Base-by-base conservation (phyloP, 345 rosid genomes). In the Viola odorata region DNA sequence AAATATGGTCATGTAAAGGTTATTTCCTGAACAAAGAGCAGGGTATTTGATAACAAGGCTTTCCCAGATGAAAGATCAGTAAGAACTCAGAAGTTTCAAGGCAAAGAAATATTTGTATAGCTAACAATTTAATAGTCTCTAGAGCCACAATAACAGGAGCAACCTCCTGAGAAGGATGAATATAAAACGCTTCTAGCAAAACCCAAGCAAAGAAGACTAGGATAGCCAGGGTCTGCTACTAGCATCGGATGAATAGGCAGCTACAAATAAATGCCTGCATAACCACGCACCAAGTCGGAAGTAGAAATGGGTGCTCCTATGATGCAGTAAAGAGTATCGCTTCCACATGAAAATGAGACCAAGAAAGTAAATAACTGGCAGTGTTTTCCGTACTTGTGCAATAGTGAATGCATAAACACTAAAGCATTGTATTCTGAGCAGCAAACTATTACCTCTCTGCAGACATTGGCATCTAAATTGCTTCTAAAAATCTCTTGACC, bases 401-500 rank as follows among this genome's bases (percentile, higher is more conserved):
- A 8, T 38, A 39, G 39, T 50, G 12, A 16, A 42, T 49, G 40
- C 12, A 36, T 13, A 15, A 41, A 2, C 2, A 23, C 1, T 23
- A 0, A 23, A 23, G 1, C 1, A 23, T 23, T 23, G 1, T 50
- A 40, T 41, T 52, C 36, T 49, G 37, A 58, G 32, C 32, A 23
- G 32, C 12, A 16, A 49, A 38, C 13, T 32, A 16, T 73, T 80
- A 90, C 99, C 92, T 94, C 89, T 86, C 84, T 79, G 80, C 97
- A 90, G 74, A 90, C 80, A 61, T 66, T 75, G 61, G 69, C 84
- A 68, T 86, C 95, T 73, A 94, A 76, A 73, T 85, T 86, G 72
- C 88, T 74, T 78, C 91, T 82, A 60, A 75, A 88, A 65, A 94
- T 84, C 72, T 94, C 96, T 58, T 62, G 82, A 12, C 97, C 99